A percentile compares a stretch with the other conserved stretches of the same genome.
phyloP scores from a whole-genome alignment of 352 stramenopile genomes.

The Phytophthora litchii region DNA sequence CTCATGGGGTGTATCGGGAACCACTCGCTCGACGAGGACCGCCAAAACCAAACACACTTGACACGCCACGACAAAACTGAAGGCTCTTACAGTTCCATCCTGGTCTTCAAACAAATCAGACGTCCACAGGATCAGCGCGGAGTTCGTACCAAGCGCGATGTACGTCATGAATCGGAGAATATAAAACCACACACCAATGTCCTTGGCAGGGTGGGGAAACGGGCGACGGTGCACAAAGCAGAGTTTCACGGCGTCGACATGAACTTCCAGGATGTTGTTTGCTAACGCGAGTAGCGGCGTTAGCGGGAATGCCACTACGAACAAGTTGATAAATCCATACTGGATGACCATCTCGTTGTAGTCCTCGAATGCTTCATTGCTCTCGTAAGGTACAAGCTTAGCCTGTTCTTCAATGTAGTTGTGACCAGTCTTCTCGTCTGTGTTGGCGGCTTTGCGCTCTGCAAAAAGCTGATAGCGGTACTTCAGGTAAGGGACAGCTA shows the following conservation, averaged over 20 bases:
- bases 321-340: conserved; percentile 96
- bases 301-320: conserved; percentile 93
- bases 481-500: conserved; percentile 87
- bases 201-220: conserved; percentile 79
- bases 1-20: conserved; percentile 66
- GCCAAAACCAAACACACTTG: conserved; percentile 74
- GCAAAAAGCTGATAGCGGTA: conserved; percentile 70
- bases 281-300: conserved; percentile 89
- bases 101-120: conserved; percentile 68
- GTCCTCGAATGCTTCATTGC: conserved; percentile 86
- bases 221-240: conserved; percentile 79
- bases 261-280: conserved; percentile 93
- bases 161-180: conserved; percentile 86
- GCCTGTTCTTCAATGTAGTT: conserved; percentile 89
- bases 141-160: conserved; percentile 79
- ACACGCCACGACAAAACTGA: conserved; percentile 74
- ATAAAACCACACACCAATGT: conserved; percentile 94
- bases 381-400: conserved; percentile 83
- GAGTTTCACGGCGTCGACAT: conserved; percentile 89
- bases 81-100: conserved; percentile 50
- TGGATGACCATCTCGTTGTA: conserved; percentile 94
- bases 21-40: conserved; percentile 58
- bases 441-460: conserved; percentile 38
- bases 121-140: conserved; percentile 82
- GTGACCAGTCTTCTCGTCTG: conserved; percentile 47